Percentiles rank a stretch among this genome's conserved stretches.
These are phyloP conservation scores for Globisporangium irregulare DNA, from an alignment of 352 stramenopile genomes.

Conservation along the genomic window DNA sequence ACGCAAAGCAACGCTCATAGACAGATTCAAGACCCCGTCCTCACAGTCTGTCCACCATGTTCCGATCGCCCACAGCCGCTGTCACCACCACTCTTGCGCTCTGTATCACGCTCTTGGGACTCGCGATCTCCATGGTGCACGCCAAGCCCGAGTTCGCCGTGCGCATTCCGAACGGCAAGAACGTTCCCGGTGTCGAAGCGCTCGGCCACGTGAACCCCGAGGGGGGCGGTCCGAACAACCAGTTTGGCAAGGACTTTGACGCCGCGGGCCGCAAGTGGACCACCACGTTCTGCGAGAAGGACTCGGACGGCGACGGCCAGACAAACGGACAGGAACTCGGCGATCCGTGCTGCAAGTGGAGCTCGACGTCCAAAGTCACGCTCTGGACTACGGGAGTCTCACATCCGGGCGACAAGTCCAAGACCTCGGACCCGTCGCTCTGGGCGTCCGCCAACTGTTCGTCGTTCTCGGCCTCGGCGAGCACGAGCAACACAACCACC, in stretches of 20 bases:
- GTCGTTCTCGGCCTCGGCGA: background rate
- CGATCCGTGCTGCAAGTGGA: conserved; percentile 45
- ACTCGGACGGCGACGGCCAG: conserved; percentile 42
- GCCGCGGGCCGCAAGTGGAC: conserved; percentile 36
- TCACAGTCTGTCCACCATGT: too few species aligned
- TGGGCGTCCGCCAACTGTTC: conserved; percentile 20
- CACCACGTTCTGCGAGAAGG: conserved; percentile 24
- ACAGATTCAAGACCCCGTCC: too few species aligned
- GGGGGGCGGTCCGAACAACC: conserved; percentile 25
- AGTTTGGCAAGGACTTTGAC: conserved; percentile 38
- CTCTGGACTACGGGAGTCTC: conserved; percentile 27
- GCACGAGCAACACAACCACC: background rate
- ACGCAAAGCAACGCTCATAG: too few species aligned
- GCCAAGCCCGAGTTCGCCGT: conserved; percentile 13
- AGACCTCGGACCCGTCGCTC: conserved; percentile 22
- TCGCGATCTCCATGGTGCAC: background rate
- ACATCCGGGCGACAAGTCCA: conserved; percentile 22
- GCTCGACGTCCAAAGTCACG: conserved; percentile 1
- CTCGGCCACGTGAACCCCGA: conserved; percentile 30
- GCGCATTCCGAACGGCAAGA: conserved; percentile 38
- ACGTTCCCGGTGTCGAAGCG: conserved; percentile 26
- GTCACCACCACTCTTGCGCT: background rate
- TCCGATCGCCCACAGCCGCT: too few species aligned
- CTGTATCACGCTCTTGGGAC: background rate
- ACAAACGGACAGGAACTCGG: conserved; percentile 63